Evolutionary conservation across 164 flowering plant species (phyloP).

Genomic region (Paratinospora sagittata): DNA sequence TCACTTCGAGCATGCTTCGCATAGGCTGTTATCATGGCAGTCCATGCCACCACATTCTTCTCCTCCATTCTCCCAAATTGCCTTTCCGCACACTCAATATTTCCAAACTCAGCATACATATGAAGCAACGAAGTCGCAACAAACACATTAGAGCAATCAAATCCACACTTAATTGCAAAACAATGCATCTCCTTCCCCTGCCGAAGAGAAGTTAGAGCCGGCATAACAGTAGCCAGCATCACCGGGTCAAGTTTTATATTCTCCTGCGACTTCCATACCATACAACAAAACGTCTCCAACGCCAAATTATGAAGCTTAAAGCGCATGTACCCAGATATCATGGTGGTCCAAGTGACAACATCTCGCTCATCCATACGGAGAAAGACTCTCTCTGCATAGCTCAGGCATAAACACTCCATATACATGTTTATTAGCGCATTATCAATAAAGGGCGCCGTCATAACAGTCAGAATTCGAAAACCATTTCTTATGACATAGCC

Average conservation of each 20-base stretch:
- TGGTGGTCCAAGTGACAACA: constrained; percentile 15
- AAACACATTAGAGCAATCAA: constrained; percentile 5
- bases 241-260: constrained; percentile 5
- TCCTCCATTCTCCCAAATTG: constrained; percentile 10
- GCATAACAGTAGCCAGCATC: constrained; percentile 7
- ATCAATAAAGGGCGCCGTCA: constrained; percentile 3
- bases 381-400: constrained; percentile 12
- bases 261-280: background rate
- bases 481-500: constrained; percentile 2
- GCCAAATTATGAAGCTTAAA: constrained; percentile 4
- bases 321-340: constrained; percentile 14
- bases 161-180: constrained; percentile 10
- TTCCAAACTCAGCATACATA: constrained; percentile 15
- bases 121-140: constrained; percentile 11
- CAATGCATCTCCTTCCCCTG: constrained; percentile 18
- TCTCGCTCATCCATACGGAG: background rate
- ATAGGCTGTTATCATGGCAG: constrained; percentile 17
- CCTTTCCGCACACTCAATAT: constrained; percentile 9
- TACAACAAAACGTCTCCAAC: constrained; percentile 10
- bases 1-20: constrained; percentile 13
- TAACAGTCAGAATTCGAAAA: background rate
- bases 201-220: constrained; percentile 11
- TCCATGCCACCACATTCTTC: constrained; percentile 15
- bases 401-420: constrained; percentile 13
- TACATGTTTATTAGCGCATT: constrained; percentile 17